Evolutionary conservation across 2,329 filamentous ascomycete species (phyloP).

Genomic region (Escovopsis weberi): DNA sequence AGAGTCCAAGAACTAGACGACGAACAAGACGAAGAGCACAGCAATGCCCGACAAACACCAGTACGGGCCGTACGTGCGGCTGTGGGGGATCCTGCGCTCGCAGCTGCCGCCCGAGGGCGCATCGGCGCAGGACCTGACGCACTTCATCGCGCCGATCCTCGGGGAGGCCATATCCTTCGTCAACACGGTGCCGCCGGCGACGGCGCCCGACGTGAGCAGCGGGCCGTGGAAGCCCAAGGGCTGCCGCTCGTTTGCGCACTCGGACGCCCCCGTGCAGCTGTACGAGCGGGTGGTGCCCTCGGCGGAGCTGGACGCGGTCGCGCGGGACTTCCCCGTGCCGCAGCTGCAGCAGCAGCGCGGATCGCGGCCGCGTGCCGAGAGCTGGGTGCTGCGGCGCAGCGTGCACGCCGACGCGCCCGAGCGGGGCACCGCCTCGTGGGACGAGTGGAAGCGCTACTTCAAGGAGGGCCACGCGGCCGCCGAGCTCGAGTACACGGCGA

Average conservation of each 20-base stretch:
- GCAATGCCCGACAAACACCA: slow-evolving; percentile 7
- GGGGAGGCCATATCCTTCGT: slow-evolving; percentile 46
- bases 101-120: slow-evolving; percentile 31
- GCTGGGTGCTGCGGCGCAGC: slow-evolving; percentile 51
- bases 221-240: slow-evolving; percentile 35
- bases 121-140: slow-evolving; percentile 27
- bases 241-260: slow-evolving; percentile 33
- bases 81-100: slow-evolving; percentile 34
- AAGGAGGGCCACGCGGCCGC: slow-evolving; percentile 31
- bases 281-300: slow-evolving; percentile 34
- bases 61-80: slow-evolving; percentile 35
- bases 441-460: slow-evolving; percentile 47
- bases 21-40: too few species aligned
- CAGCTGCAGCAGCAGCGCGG: slow-evolving; percentile 2
- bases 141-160: slow-evolving; percentile 38
- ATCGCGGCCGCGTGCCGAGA: slow-evolving; percentile 25
- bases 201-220: neutral
- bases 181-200: slow-evolving; percentile 33
- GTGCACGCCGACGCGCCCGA: slow-evolving; percentile 39
- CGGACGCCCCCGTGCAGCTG: slow-evolving; percentile 36
- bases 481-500: slow-evolving; percentile 26
- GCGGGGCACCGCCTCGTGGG: slow-evolving; percentile 43
- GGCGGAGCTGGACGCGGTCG: slow-evolving; percentile 26
- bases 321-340: slow-evolving; percentile 18
- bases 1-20: too few species aligned